phyloP scores from a whole-genome alignment of 225 moss, liverwort and hornwort genomes.

The Pseudisothecium myosuroides region DNA sequence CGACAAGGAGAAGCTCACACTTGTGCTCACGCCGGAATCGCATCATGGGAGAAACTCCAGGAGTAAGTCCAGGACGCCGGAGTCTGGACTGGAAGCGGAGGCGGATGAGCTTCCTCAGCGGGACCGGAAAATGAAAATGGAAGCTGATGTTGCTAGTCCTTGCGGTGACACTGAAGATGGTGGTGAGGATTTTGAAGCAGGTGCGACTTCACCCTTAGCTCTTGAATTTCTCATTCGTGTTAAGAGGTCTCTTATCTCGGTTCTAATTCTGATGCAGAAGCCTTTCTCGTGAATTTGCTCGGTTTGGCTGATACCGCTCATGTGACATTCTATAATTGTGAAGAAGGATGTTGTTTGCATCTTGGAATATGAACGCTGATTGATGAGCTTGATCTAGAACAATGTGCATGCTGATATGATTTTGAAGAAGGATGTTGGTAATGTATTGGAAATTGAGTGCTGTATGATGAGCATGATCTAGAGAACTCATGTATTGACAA shows the following conservation, averaged over 20 bases:
- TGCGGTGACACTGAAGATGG: slow-evolving; percentile 70
- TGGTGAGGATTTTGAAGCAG: slow-evolving; percentile 47
- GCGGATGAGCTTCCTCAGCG: slow-evolving; percentile 12
- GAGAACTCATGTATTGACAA: neutral
- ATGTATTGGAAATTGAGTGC: neutral
- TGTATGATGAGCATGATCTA: neutral
- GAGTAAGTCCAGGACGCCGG: slow-evolving; percentile 19
- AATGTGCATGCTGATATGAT: neutral
- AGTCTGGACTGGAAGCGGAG: slow-evolving; percentile 37
- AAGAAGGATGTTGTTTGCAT: neutral
- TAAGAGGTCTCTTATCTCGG: neutral
- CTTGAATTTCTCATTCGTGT: neutral
- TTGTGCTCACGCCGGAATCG: slow-evolving; percentile 11
- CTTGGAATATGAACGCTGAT: neutral
- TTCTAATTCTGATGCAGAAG: neutral
- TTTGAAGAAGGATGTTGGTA: neutral
- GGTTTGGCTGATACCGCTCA: neutral
- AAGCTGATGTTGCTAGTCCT: slow-evolving; percentile 37
- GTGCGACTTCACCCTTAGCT: neutral
- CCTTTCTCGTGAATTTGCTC: neutral
- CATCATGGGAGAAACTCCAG: neutral
- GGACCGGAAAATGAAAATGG: slow-evolving; percentile 30
- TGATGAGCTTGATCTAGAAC: neutral
- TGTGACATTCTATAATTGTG: neutral
- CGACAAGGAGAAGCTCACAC: slow-evolving; percentile 10